Evolutionary conservation across 2,329 filamentous ascomycete genomes (phyloP), one percentile per base, ranked within the genome.

Genomic region (Xylaria sp.): DNA sequence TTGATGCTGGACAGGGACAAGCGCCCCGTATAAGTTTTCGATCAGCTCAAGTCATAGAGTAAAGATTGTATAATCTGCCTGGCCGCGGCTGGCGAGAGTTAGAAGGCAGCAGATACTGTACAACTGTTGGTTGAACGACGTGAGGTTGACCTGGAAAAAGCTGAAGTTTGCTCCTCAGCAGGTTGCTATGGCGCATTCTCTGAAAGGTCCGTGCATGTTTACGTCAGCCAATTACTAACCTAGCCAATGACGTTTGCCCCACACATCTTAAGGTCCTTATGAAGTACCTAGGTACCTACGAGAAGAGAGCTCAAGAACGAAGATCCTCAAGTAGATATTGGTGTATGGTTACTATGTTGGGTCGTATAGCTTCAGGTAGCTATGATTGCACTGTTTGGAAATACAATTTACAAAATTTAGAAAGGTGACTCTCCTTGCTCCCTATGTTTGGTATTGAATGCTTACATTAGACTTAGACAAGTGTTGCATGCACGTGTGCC

Each of bases 1-100:
- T 34, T 24, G 24, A 53, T 62, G 34, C 59, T 61, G 69, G 64
- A 74, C 61, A 50, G 71, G 73, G 73, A 75, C 72, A 45, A 50
- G 39, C 71, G 74, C 71, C 76, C 74, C 69, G 19, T 61, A 47
- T 45, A 30, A 64, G 59, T 21, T 27, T 51, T 59, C 69, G 73
- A 56, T 69, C 66, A 69, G 72, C 57, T 67, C 32, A 64, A 75
- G 70, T 63, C 76, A 77, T 78, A 75, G 74, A 71, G 74, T 76
- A 78, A 78, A 67, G 76, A 78, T 72, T 62, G 76, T 75, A 77
- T 78, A 78, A 78, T 78, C 76, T 75, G 75, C 76, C 76, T 70
- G 69, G 74, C 56, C 64, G 66, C 51, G 61, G 73, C 75, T 73
- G 76, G 75, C 76, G 65, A 74, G 76, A 78, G 76, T 78, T 78